Conservation (phyloP, 2,329 filamentous ascomycete species). For the Fusarium decemcellulare region DNA sequence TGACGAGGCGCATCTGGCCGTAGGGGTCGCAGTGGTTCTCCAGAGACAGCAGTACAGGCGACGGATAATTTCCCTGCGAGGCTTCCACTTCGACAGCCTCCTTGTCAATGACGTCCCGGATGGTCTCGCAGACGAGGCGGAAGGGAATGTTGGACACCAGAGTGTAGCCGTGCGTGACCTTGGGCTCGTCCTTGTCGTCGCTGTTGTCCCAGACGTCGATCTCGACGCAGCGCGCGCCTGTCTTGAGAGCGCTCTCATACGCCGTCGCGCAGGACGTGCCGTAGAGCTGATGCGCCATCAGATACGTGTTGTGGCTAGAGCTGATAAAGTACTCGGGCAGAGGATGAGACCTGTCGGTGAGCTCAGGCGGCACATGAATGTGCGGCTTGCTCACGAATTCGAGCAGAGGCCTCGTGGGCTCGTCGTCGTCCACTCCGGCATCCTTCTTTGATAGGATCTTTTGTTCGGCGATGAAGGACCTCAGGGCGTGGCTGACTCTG, state of each 20-base stretch:
- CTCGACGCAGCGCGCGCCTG: constrained; percentile 79
- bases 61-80: constrained; percentile 57
- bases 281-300: constrained; percentile 78
- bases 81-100: constrained; percentile 62
- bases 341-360: constrained; percentile 71
- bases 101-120: constrained; percentile 72
- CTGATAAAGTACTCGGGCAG: constrained; percentile 80
- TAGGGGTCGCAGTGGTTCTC: constrained; percentile 76
- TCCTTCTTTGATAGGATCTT: constrained; percentile 64
- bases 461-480: constrained; percentile 68
- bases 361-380: constrained; percentile 66
- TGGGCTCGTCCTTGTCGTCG: constrained; percentile 73
- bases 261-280: constrained; percentile 73
- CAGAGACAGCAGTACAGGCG: constrained; percentile 75
- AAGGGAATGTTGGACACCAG: constrained; percentile 77
- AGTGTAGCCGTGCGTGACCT: constrained; percentile 80
- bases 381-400: constrained; percentile 70
- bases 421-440: constrained; percentile 57
- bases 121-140: constrained; percentile 75
- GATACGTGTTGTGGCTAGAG: constrained; percentile 81
- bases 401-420: constrained; percentile 61
- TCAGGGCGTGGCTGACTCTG: constrained; percentile 71
- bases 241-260: constrained; percentile 73
- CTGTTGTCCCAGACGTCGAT: constrained; percentile 81
- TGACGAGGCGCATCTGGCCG: constrained; percentile 72